These are phyloP conservation scores for Ailanthus altissimus DNA, from an alignment of 345 rosid genomes.

Conservation along the genomic window DNA sequence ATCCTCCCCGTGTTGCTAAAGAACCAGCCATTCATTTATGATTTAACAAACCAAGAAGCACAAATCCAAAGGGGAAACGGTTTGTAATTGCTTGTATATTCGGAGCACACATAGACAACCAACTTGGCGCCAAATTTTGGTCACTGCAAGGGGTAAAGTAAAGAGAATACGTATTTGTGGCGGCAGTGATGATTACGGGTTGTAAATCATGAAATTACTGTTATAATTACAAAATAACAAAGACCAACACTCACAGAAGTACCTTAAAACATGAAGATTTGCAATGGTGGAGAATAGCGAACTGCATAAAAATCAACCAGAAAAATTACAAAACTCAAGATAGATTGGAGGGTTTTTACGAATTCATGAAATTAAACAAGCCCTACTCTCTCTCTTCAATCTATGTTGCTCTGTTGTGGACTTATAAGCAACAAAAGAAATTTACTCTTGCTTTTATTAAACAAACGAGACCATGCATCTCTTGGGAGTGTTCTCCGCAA, in stretches of 20 bases:
- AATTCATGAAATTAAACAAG: slow-evolving; percentile 21
- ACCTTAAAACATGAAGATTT: background rate
- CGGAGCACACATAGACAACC: background rate
- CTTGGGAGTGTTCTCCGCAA: slow-evolving; percentile 16
- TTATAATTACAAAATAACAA: too few relatives aligned
- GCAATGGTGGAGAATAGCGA: background rate
- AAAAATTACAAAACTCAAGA: slow-evolving; percentile 35
- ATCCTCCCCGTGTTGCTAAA: background rate
- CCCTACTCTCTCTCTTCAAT: slow-evolving; percentile 18
- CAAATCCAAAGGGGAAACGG: background rate
- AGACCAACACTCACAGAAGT: background rate
- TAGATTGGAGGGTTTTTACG: slow-evolving; percentile 18
- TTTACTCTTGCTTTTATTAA: slow-evolving; percentile 34
- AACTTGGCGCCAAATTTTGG: background rate
- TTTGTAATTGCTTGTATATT: background rate
- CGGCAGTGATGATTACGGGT: background rate
- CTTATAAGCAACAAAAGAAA: slow-evolving; percentile 31
- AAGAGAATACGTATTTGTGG: background rate
- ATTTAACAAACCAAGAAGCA: background rate
- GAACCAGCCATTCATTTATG: background rate
- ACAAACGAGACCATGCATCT: slow-evolving; percentile 28
- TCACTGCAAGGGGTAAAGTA: background rate
- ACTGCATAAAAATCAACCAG: slow-evolving; percentile 12
- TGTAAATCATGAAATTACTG: background rate
- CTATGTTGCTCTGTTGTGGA: slow-evolving; percentile 26